Evolutionary conservation across 1,284 basidiomycete species (phyloP).

Genomic region (Schizopora paradoxa): DNA sequence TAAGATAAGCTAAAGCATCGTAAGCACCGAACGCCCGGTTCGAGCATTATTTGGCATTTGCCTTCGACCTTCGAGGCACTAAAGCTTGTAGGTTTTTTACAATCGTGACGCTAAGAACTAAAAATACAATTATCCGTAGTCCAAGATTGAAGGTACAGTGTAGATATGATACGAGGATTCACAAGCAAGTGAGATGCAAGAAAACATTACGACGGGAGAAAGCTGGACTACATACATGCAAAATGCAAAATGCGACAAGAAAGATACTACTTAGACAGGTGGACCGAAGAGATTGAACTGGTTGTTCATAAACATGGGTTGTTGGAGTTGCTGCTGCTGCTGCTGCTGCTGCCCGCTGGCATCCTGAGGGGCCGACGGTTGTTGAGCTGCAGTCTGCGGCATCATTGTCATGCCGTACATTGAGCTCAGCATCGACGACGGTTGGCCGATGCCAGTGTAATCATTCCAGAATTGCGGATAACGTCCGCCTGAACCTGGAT

Average conservation of each 20-base stretch:
- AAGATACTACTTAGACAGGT: neutral
- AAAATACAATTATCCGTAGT: too few relatives aligned
- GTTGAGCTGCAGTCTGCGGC: neutral
- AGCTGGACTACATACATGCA: neutral
- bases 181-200: too few relatives aligned
- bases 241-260: neutral
- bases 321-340: constrained; percentile 9
- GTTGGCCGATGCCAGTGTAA: constrained; percentile 51
- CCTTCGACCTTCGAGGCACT: too few relatives aligned
- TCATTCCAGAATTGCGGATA: constrained; percentile 61
- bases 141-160: too few relatives aligned
- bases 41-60: too few relatives aligned
- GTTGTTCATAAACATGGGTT: constrained; percentile 11
- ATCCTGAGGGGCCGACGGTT: neutral
- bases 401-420: constrained; percentile 15
- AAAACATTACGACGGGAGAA: too few relatives aligned
- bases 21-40: too few relatives aligned
- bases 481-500: constrained; percentile 22
- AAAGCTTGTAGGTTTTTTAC: too few relatives aligned
- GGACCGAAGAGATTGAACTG: constrained; percentile 14
- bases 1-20: too few relatives aligned
- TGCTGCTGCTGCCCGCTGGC: constrained; percentile 5
- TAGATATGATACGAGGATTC: too few relatives aligned
- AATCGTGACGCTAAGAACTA: too few relatives aligned
- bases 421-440: constrained; percentile 16